Percentiles rank a stretch among this genome's conserved stretches.
Conservation (phyloP, 73 alveolate species). For the Effrenium voratum region DNA sequence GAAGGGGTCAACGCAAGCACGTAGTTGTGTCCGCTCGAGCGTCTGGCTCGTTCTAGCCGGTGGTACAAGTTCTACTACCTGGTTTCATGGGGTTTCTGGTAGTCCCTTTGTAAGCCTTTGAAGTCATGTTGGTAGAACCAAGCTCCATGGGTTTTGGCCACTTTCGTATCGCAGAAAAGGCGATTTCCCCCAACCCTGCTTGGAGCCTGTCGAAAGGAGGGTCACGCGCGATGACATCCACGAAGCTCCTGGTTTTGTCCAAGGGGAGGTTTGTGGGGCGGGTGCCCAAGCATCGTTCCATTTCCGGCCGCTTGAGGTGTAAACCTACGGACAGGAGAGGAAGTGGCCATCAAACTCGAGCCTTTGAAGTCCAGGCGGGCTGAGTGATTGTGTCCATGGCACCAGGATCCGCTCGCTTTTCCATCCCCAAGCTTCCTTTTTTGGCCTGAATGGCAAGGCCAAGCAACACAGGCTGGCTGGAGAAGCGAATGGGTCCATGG, state of each 20-base stretch:
- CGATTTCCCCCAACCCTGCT: background rate
- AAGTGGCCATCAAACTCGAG: conserved; percentile 68
- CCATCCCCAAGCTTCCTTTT: background rate
- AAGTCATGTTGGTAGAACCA: no score
- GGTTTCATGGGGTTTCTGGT: no score
- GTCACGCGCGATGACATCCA: background rate
- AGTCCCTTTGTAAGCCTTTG: no score
- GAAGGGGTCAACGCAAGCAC: no score
- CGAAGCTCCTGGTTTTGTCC: background rate
- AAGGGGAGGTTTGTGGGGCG: background rate
- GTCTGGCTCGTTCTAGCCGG: no score
- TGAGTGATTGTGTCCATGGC: background rate
- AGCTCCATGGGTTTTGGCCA: background rate
- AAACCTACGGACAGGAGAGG: conserved; percentile 67
- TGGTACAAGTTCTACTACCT: no score
- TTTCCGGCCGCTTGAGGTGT: background rate
- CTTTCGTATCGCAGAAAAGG: background rate
- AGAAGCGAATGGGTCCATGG: background rate
- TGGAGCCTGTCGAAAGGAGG: background rate
- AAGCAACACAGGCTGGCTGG: background rate
- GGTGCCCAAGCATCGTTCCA: background rate
- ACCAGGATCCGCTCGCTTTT: background rate
- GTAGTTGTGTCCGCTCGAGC: no score
- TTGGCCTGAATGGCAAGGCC: background rate
- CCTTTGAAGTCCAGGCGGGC: conserved; percentile 61